Percentiles rank a stretch among this genome's conserved stretches.
Conservation (phyloP, 805 yeast genomes). For the Vanderwaltozyma yarrowii region DNA sequence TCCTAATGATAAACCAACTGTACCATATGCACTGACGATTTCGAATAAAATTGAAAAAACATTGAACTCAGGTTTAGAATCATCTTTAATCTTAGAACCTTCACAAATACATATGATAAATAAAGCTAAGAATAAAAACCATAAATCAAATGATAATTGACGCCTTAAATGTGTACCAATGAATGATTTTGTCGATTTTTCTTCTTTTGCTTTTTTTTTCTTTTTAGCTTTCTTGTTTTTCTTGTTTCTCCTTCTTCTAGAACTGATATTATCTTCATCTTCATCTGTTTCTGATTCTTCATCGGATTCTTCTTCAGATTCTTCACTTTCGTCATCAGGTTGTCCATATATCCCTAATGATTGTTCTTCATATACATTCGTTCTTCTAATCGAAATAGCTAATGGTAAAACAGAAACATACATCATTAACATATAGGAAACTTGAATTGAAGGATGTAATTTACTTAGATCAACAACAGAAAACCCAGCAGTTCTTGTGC, state of each 20-base stretch:
- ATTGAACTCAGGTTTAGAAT: slow-evolving; percentile 40
- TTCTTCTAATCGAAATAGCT: slow-evolving; percentile 92
- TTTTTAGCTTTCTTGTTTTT: slow-evolving; percentile 11
- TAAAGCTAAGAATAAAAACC: slow-evolving; percentile 84
- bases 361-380: slow-evolving; percentile 97
- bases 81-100: slow-evolving; percentile 44
- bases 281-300: slow-evolving; percentile 12
- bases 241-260: slow-evolving; percentile 13
- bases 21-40: slow-evolving; percentile 90
- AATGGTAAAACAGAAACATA: slow-evolving; percentile 92
- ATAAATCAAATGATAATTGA: slow-evolving; percentile 86
- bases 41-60: slow-evolving; percentile 76
- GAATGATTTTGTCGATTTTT: slow-evolving; percentile 36
- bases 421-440: slow-evolving; percentile 94
- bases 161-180: slow-evolving; percentile 82
- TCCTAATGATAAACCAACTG: slow-evolving; percentile 88
- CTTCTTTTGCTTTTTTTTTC: slow-evolving; percentile 21
- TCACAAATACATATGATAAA: slow-evolving; percentile 85
- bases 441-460: slow-evolving; percentile 86
- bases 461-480: slow-evolving; percentile 55
- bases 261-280: neutral
- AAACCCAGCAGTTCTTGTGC: slow-evolving; percentile 93
- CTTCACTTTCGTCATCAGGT: slow-evolving; percentile 22
- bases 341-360: slow-evolving; percentile 79
- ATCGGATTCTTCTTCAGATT: slow-evolving; percentile 12